Base-by-base conservation (phyloP, 139 green algal species). In the Diplosphaera chodatii region DNA sequence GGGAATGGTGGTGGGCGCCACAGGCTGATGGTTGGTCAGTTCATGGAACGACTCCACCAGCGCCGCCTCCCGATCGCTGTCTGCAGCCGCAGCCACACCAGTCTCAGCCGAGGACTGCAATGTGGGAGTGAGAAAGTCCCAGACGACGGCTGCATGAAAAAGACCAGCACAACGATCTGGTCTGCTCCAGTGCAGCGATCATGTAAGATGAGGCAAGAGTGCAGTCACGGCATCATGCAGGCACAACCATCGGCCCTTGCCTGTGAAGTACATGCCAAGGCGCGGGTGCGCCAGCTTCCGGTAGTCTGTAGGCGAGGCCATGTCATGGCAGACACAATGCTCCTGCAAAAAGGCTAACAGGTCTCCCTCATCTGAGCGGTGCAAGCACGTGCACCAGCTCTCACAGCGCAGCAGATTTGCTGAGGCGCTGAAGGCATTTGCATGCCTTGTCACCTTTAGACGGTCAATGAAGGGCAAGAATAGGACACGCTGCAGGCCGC, bases 381-480 rank as follows among this genome's bases (percentile, higher is more conserved):
- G n/a, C n/a, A n/a, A n/a, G n/a, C n/a, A n/a, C n/a, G n/a, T n/a
- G n/a, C n/a, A 10, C 37, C 37, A 48, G 37, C 37, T 48, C 8
- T 48, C 8, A 48, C 37, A 48, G 37, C 37, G 37, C 37, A 48
- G 6, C 37, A 48, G 10, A 48, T 20, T 20, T 48, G 37, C 6
- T 10, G 37, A 48, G 37, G 8, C 6, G 37, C 8, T 8, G 32
- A n/a, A 33, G 18, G 25, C 25, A 21, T 18, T 59, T 21, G 10
- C 16, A 59, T 18, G 16, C 3, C 48, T 25, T n/a, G 10, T 25
- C n/a, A 83, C 81, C 83, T 96, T 91, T 22, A 98, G 86, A 1
- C 75, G 72, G 13, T 85, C 75, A 68, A 99, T 99, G 87, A 98
- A 98, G 4, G 94, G 95, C 74, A 99, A 70, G 78, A 99, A 99